These are phyloP conservation scores for Byssochlamys sp. DNA, from an alignment of 2,329 filamentous ascomycete species.

Conservation along the genomic window DNA sequence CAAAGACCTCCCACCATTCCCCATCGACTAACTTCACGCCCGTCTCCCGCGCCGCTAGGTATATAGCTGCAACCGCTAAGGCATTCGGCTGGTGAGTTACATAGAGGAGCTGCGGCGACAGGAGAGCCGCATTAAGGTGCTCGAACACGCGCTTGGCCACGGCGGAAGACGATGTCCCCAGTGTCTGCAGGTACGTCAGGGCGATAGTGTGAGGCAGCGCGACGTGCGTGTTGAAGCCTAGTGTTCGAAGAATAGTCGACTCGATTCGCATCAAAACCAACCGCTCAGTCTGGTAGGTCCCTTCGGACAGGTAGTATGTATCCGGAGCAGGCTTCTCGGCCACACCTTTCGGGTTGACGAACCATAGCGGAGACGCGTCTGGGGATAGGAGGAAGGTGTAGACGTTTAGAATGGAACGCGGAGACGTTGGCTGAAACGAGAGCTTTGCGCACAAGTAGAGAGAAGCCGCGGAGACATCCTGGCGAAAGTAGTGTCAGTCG, in stretches of 20 bases:
- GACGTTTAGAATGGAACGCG: constrained; percentile 72
- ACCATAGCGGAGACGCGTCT: constrained; percentile 44
- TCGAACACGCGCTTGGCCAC: constrained; percentile 59
- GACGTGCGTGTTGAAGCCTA: constrained; percentile 77
- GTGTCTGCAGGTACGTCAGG: constrained; percentile 83
- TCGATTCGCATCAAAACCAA: constrained; percentile 62
- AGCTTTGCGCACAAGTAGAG: constrained; percentile 78
- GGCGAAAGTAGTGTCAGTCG: constrained; percentile 2
- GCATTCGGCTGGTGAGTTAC: constrained; percentile 82
- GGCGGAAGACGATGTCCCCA: constrained; percentile 55
- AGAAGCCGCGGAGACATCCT: constrained; percentile 73
- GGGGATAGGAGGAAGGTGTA: constrained; percentile 69
- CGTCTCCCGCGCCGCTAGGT: constrained; percentile 71
- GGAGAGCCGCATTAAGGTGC: constrained; percentile 74
- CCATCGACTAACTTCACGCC: constrained; percentile 69
- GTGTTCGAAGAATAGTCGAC: constrained; percentile 60
- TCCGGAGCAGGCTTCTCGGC: constrained; percentile 35
- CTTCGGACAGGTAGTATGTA: constrained; percentile 62
- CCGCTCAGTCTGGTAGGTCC: constrained; percentile 57
- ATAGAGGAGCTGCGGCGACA: constrained; percentile 82
- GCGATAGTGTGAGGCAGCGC: constrained; percentile 76
- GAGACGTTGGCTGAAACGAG: constrained; percentile 63
- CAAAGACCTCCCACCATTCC: constrained; percentile 97
- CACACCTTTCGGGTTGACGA: constrained; percentile 22
- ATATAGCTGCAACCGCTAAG: constrained; percentile 79